Conservation (phyloP, 768 basidiomycete species). For the Hemileccinum rubropunctum region DNA sequence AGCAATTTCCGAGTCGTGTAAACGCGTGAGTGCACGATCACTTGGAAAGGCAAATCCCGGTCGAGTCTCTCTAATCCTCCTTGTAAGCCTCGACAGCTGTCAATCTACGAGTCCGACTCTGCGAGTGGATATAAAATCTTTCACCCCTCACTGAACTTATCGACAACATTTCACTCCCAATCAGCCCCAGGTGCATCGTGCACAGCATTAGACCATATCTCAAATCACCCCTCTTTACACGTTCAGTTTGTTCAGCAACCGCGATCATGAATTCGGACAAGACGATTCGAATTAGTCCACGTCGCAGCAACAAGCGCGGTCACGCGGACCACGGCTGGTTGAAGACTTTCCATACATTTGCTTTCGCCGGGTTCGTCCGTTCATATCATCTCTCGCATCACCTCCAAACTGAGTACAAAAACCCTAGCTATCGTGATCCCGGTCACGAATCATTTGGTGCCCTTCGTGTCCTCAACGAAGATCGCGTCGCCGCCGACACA, state of each 20-base stretch:
- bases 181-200: neutral
- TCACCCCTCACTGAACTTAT: neutral
- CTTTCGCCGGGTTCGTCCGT: constrained; percentile 59
- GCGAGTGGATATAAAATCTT: constrained; percentile 13
- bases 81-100: constrained; percentile 2
- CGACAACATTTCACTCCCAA: constrained; percentile 3
- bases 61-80: constrained; percentile 10
- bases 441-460: constrained; percentile 62
- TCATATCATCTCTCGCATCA: constrained; percentile 7
- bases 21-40: constrained; percentile 21
- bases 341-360: constrained; percentile 85
- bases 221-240: neutral
- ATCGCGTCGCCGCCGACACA: constrained; percentile 68
- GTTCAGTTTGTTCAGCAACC: constrained; percentile 1
- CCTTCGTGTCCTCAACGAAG: constrained; percentile 91
- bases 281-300: constrained; percentile 41
- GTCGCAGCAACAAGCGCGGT: constrained; percentile 63
- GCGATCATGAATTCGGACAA: constrained; percentile 15
- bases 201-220: neutral
- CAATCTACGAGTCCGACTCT: too few species aligned
- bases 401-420: constrained; percentile 5
- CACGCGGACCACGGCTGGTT: constrained; percentile 83
- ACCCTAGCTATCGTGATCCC: constrained; percentile 55
- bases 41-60: constrained; percentile 24
- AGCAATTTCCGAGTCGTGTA: constrained; percentile 18